phyloP scores from a whole-genome alignment of 805 yeast species.

The Saccharomycopsis sp. region DNA sequence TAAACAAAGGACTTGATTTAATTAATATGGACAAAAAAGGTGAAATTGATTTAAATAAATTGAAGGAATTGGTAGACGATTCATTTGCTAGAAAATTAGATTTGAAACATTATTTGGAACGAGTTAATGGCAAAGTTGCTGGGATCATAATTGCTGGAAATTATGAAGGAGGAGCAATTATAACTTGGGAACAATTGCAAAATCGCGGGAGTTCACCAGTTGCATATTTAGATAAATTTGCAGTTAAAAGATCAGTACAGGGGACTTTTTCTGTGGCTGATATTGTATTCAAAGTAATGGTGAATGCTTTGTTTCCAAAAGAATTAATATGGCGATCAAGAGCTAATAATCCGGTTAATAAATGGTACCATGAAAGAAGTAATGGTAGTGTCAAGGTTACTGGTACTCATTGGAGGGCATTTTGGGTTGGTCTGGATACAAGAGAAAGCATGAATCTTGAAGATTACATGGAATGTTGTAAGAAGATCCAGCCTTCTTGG shows the following conservation, averaged over 20 bases:
- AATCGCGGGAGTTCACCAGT: constrained; percentile 29
- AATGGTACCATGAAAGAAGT: constrained; percentile 95
- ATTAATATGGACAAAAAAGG: constrained; percentile 31
- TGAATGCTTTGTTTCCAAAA: constrained; percentile 52
- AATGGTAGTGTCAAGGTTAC: constrained; percentile 46
- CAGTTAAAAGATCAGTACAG: constrained; percentile 75
- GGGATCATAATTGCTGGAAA: constrained; percentile 83
- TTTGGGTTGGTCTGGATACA: constrained; percentile 20
- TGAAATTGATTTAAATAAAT: constrained; percentile 46
- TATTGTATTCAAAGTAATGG: constrained; percentile 76
- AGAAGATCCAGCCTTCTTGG: constrained; percentile 19
- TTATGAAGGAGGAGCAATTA: constrained; percentile 90
- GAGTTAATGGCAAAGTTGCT: constrained; percentile 64
- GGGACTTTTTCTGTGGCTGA: constrained; percentile 95
- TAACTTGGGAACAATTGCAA: constrained; percentile 65
- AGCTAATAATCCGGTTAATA: constrained; percentile 81
- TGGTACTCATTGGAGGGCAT: constrained; percentile 19
- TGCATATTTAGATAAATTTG: constrained; percentile 90
- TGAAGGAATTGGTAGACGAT: constrained; percentile 61
- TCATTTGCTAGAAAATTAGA: constrained; percentile 73
- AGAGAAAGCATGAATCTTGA: constrained; percentile 5
- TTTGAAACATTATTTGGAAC: constrained; percentile 52
- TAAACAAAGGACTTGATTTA: constrained; percentile 34
- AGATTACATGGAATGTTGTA: constrained; percentile 15
- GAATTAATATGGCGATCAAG: constrained; percentile 91